Conservation (phyloP, 768 basidiomycete genomes). For the Pleurotus tuoliensis region DNA sequence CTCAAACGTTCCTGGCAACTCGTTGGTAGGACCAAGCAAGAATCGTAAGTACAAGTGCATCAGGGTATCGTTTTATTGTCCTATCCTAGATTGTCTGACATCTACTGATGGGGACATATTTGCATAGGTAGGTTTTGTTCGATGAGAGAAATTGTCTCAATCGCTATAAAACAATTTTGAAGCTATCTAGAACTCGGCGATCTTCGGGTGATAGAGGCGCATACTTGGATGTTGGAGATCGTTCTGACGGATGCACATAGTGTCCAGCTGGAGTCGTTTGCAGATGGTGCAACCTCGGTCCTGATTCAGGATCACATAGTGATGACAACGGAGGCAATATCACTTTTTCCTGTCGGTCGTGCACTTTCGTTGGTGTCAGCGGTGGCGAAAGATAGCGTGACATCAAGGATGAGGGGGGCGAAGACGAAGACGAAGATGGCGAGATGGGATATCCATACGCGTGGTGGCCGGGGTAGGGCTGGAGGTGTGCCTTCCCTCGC, state of each 20-base stretch:
- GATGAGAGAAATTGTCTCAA: neutral
- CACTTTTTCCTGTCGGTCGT: slow-evolving; percentile 3
- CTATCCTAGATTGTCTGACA: no score
- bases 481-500: slow-evolving; percentile 2
- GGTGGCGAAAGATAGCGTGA: slow-evolving; percentile 6
- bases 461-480: neutral
- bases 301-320: slow-evolving; percentile 14
- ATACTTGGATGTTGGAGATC: slow-evolving; percentile 22
- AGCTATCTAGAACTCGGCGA: slow-evolving; percentile 50
- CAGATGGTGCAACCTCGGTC: slow-evolving; percentile 13
- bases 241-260: slow-evolving; percentile 12
- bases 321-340: slow-evolving; percentile 18
- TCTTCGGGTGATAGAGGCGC: slow-evolving; percentile 52
- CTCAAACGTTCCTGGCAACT: neutral
- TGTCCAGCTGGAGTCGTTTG: slow-evolving; percentile 21
- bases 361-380: neutral
- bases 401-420: slow-evolving; percentile 11
- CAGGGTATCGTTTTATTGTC: no score
- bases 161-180: slow-evolving; percentile 46
- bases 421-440: slow-evolving; percentile 11
- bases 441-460: slow-evolving; percentile 1
- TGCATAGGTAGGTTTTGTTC: neutral
- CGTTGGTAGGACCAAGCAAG: no score
- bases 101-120: slow-evolving; percentile 2
- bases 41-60: no score